Evolutionary conservation across 108 stramenopile genomes (phyloP).

Genomic region (Stephanodiscus triporus): DNA sequence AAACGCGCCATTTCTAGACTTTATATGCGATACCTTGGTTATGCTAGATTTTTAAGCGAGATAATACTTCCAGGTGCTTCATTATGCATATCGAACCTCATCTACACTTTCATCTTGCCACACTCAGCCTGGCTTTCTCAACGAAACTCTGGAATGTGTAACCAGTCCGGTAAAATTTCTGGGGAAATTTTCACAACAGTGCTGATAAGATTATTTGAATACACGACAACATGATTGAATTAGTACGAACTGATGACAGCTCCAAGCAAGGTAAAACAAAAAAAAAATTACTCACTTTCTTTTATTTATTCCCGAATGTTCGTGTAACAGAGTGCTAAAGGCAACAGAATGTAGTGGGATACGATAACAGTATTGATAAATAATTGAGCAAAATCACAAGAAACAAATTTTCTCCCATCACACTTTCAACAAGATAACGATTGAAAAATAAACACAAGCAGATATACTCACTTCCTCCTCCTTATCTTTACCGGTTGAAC

Average conservation of each 20-base stretch:
- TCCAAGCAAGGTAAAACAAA: too few relatives aligned
- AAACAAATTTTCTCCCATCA: too few relatives aligned
- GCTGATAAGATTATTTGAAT: not conserved
- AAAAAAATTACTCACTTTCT: not conserved
- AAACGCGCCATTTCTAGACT: not conserved
- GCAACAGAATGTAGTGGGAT: not conserved
- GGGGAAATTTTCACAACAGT: conserved; percentile 32
- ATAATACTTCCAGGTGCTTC: too few relatives aligned
- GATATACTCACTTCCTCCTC: conserved; percentile 28
- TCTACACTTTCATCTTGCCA: not conserved
- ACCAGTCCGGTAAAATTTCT: conserved; percentile 44
- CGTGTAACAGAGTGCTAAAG: not conserved
- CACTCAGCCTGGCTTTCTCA: not conserved
- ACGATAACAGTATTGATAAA: not conserved
- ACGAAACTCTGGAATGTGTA: conserved; percentile 36
- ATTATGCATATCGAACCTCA: too few relatives aligned
- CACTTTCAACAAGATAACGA: too few relatives aligned
- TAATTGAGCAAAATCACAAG: too few relatives aligned
- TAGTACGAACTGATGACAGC: not conserved
- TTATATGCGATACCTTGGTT: not conserved
- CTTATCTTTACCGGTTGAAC: conserved; percentile 33
- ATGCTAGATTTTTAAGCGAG: too few relatives aligned
- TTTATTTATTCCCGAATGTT: not conserved
- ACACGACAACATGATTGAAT: not conserved
- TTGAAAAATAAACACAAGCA: not conserved